phyloP scores from a whole-genome alignment of 768 basidiomycete genomes.

The Auriculariales sp. region DNA sequence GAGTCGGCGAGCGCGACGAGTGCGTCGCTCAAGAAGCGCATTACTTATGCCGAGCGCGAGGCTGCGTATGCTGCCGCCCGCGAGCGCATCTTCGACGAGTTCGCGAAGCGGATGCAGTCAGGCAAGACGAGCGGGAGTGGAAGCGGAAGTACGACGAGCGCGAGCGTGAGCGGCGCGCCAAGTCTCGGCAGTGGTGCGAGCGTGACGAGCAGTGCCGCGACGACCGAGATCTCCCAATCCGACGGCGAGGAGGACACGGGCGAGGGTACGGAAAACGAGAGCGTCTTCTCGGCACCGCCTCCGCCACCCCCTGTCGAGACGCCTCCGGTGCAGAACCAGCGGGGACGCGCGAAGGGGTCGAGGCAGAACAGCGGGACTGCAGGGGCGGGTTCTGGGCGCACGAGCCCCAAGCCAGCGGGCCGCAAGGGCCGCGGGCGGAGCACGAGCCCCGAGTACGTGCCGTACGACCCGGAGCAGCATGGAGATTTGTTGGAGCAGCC shows the following conservation, averaged over 20 bases:
- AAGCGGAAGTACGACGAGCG: neutral
- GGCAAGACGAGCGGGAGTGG: conserved; percentile 13
- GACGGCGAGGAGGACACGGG: conserved; percentile 27
- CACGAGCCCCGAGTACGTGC: neutral
- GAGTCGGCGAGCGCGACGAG: conserved; percentile 2
- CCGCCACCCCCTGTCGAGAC: conserved; percentile 40
- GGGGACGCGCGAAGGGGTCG: neutral
- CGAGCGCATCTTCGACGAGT: conserved; percentile 73
- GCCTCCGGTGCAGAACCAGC: conserved; percentile 21
- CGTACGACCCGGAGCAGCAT: conserved; percentile 3
- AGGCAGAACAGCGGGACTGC: neutral
- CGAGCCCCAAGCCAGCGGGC: neutral
- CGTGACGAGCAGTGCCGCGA: conserved; percentile 5
- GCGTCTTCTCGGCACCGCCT: conserved; percentile 62
- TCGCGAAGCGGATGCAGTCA: no score
- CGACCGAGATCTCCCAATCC: conserved; percentile 1
- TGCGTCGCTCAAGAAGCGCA: conserved; percentile 39
- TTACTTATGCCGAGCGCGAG: conserved; percentile 75
- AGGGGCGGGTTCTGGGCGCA: neutral
- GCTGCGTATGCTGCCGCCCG: conserved; percentile 84
- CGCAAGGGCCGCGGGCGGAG: neutral
- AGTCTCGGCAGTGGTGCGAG: conserved; percentile 1
- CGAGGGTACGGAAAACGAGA: conserved; percentile 56
- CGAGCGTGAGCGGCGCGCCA: neutral
- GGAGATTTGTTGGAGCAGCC: neutral